Evolutionary conservation across 2,329 filamentous ascomycete genomes (phyloP), one percentile per base, ranked within the genome.

Genomic region (Fusarium setosum): DNA sequence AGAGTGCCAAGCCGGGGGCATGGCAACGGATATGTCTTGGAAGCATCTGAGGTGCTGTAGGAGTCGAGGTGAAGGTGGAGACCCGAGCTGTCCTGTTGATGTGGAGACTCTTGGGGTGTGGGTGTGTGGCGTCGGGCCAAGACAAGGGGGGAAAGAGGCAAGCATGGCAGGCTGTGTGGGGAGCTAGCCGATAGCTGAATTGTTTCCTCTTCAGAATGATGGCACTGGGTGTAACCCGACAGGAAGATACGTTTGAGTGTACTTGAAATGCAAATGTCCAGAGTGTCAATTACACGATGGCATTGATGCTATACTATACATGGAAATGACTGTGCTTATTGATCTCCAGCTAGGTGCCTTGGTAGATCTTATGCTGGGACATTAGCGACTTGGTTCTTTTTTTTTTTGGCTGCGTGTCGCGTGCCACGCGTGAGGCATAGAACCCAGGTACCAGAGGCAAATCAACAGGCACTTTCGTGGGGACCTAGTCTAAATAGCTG

Each of bases 1-100:
- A 41, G 38, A 34, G 34, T 59, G 65, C 65, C 65, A 68, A 68
- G 65, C 65, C 65, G 65, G 65, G 61, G 57, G 56, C 54, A 68
- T 66, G 65, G 65, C 65, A 68, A 68, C 41, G 34, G 52, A 32
- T 40, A 59, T 64, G 38, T 41, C 38, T 44, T 58, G 51, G 56
- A 52, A 52, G 35, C 50, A 61, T 42, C 40, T 42, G 42, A 59
- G 44, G 31, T 37, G 38, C 26, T 12, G 26, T 29, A 45, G 32
- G 24, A 47, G 23, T 17, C 52, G 45, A 40, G 63, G 63, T 38
- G 55, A 41, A 34, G 38, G 42, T 66, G 31, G 63, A 37, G 44
- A 61, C 50, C n/a, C n/a, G 35, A 23, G 21, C 23, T 34, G 1
- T 26, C 18, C 11, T 24, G 23, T 17, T 18, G 13, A 34, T 47